Evolutionary conservation across 352 stramenopile species (phyloP).

Genomic region (Phytophthora pinifolia): DNA sequence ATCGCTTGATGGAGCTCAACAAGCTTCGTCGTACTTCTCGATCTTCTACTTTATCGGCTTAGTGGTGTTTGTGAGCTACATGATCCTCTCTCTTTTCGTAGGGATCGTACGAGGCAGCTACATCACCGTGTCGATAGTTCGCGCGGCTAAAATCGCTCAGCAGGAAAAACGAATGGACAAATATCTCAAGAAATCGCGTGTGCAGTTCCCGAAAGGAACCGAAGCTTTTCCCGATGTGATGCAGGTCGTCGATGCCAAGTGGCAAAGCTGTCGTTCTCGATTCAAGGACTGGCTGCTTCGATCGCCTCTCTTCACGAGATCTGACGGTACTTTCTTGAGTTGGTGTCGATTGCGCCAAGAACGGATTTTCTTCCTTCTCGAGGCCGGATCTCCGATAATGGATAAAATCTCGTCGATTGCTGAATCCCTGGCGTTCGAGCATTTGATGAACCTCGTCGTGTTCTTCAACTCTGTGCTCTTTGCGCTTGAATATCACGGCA

Average conservation of each 20-base stretch:
- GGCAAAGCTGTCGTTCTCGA: constrained; percentile 23
- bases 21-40: constrained; percentile 70
- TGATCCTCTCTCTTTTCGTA: constrained; percentile 82
- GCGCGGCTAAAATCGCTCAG: constrained; percentile 27
- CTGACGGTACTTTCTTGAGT: constrained; percentile 59
- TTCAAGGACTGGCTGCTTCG: constrained; percentile 34
- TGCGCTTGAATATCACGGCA: constrained; percentile 77
- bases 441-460: constrained; percentile 77
- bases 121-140: constrained; percentile 63
- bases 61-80: constrained; percentile 85
- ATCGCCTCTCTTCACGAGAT: constrained; percentile 55
- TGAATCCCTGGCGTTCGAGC: constrained; percentile 67
- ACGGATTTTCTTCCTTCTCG: constrained; percentile 64
- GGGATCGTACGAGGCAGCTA: constrained; percentile 84
- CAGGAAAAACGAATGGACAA: constrained; percentile 30
- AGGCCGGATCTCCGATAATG: constrained; percentile 50
- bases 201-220: constrained; percentile 57
- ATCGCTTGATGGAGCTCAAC: constrained; percentile 69
- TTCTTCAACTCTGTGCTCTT: constrained; percentile 78
- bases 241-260: constrained; percentile 41
- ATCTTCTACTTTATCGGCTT: constrained; percentile 83
- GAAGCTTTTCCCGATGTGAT: constrained; percentile 65
- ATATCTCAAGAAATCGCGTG: constrained; percentile 53
- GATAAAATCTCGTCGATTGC: constrained; percentile 48
- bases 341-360: constrained; percentile 59